phyloP scores from a whole-genome alignment of 1,139 yeast species.

The Candida anutae region DNA sequence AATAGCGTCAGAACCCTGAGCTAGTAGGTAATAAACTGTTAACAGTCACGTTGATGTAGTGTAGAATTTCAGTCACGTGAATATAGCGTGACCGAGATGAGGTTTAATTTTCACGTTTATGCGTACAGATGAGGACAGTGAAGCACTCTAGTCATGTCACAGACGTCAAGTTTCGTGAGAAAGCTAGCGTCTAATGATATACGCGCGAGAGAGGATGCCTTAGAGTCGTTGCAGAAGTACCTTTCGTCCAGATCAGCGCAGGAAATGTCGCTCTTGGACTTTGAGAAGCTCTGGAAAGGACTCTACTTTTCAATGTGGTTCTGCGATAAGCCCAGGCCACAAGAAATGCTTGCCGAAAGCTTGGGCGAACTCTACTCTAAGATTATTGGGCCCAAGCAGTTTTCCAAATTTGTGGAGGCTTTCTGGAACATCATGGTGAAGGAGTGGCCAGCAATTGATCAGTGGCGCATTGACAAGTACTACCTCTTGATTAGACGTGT shows the following conservation, averaged over 20 bases:
- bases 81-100: constrained; percentile 1
- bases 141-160: constrained; percentile 13
- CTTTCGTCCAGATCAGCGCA: constrained; percentile 33
- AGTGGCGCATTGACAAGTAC: constrained; percentile 82
- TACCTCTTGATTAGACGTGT: constrained; percentile 74
- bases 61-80: no score
- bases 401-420: constrained; percentile 53
- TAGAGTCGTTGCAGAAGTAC: constrained; percentile 57
- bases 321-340: constrained; percentile 88
- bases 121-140: background rate
- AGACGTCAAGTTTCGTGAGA: constrained; percentile 51
- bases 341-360: constrained; percentile 71
- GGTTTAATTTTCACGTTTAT: background rate
- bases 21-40: no score
- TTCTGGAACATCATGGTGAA: constrained; percentile 75
- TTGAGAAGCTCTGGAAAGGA: constrained; percentile 90
- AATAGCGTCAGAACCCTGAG: no score
- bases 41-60: no score
- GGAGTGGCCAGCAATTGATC: constrained; percentile 84
- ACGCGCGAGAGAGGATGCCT: constrained; percentile 66
- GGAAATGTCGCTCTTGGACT: constrained; percentile 36
- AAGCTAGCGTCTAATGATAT: constrained; percentile 80
- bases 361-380: constrained; percentile 57
- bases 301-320: constrained; percentile 93
- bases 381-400: constrained; percentile 32